A percentile compares a stretch with the other conserved stretches of the same genome.
These are phyloP conservation scores for Trichoderma harzianum DNA, from an alignment of 2,329 filamentous ascomycete species.

Conservation along the genomic window DNA sequence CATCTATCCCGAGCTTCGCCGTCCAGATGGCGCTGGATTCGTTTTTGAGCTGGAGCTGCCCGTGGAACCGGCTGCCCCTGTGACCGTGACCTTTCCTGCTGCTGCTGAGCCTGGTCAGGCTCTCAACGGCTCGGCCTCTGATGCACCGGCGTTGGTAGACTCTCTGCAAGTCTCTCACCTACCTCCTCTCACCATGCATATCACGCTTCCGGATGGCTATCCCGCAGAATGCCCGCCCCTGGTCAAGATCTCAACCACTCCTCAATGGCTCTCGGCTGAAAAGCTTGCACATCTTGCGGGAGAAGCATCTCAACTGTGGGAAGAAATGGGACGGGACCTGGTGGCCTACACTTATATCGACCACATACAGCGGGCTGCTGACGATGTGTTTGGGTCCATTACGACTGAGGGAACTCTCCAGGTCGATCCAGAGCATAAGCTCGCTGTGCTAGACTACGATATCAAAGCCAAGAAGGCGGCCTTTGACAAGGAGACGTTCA, in stretches of 20 bases:
- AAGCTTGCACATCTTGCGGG: constrained; percentile 49
- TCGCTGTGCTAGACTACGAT: constrained; percentile 74
- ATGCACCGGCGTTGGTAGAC: constrained; percentile 29
- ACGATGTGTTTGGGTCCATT: constrained; percentile 58
- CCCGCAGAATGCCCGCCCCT: constrained; percentile 51
- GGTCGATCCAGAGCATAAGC: constrained; percentile 57
- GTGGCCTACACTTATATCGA: constrained; percentile 64
- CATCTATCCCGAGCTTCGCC: constrained; percentile 64
- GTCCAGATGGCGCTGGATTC: constrained; percentile 39
- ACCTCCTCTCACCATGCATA: constrained; percentile 52
- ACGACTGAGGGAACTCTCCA: constrained; percentile 46
- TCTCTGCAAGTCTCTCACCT: constrained; percentile 54
- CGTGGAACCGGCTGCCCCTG: constrained; percentile 50
- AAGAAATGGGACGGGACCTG: constrained; percentile 57
- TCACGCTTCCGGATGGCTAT: constrained; percentile 57
- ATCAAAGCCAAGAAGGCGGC: constrained; percentile 67
- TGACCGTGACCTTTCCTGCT: constrained; percentile 57
- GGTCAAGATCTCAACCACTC: constrained; percentile 50
- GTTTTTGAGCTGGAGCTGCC: constrained; percentile 56
- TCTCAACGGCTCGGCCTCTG: constrained; percentile 5
- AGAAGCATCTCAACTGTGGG: constrained; percentile 55
- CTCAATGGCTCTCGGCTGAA: constrained; percentile 53
- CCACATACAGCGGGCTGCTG: constrained; percentile 55
- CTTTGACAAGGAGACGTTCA: constrained; percentile 81
- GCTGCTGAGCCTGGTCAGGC: constrained; percentile 30